These are phyloP conservation scores for Saccharum spontaneum DNA, from an alignment of 176 grass and related monocot genomes.

Conservation along the genomic window DNA sequence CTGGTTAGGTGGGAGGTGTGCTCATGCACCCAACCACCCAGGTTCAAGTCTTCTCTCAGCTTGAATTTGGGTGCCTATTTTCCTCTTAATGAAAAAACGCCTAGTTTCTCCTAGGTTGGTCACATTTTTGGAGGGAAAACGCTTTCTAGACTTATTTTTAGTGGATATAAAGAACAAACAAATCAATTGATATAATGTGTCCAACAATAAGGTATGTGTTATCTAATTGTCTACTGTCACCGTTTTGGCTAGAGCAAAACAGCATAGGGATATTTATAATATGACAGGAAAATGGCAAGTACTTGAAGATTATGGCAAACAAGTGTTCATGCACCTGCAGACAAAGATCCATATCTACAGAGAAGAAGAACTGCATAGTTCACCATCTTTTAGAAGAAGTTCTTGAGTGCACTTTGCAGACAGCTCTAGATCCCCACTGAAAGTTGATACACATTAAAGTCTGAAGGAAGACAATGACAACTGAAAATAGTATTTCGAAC, in stretches of 20 bases:
- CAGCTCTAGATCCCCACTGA: slow-evolving; percentile 72
- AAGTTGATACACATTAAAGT: slow-evolving; percentile 44
- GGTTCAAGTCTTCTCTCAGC: background rate
- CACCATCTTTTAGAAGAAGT: slow-evolving; percentile 89
- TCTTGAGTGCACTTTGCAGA: slow-evolving; percentile 92
- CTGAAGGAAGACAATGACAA: slow-evolving; percentile 22
- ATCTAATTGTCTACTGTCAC: background rate
- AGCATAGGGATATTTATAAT: background rate
- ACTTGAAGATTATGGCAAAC: slow-evolving; percentile 26
- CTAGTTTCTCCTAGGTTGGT: background rate
- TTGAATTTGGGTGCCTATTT: background rate
- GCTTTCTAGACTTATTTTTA: background rate
- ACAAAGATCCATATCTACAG: slow-evolving; percentile 80
- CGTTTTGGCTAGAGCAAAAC: background rate
- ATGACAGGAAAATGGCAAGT: slow-evolving; percentile 2
- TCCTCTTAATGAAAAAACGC: background rate
- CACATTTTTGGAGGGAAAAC: background rate
- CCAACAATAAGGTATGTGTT: background rate
- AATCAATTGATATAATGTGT: background rate
- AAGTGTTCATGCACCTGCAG: slow-evolving; percentile 55
- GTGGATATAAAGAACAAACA: background rate
- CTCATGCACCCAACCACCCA: background rate
- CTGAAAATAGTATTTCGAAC: slow-evolving; percentile 40
- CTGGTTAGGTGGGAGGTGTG: background rate
- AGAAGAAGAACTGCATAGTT: slow-evolving; percentile 88